Conservation (phyloP, 139 green algal species). For the Edaphochlamys debaryana region DNA sequence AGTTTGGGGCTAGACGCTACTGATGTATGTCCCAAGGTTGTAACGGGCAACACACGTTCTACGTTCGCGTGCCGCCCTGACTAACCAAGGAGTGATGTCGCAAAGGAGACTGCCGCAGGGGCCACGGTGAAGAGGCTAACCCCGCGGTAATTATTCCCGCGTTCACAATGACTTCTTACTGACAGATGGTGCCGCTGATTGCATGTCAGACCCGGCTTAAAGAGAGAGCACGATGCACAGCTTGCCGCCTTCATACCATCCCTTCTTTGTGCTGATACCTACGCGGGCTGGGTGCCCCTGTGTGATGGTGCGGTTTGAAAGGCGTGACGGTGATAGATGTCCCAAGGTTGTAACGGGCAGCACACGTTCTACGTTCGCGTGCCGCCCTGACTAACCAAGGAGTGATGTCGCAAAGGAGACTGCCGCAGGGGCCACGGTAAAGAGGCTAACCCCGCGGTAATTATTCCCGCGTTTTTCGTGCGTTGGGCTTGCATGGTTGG, state of each 20-base stretch:
- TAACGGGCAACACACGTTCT: background rate
- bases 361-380: slow-evolving; percentile 1
- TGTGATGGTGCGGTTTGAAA: background rate
- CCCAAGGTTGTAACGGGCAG: slow-evolving; percentile 39
- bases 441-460: slow-evolving; percentile 38
- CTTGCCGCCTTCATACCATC: too few relatives aligned
- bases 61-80: background rate
- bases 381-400: slow-evolving; percentile 13
- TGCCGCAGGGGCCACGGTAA: slow-evolving; percentile 35
- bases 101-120: slow-evolving; percentile 47
- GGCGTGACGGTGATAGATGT: too few relatives aligned
- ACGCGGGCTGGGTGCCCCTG: background rate
- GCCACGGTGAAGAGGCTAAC: slow-evolving; percentile 4
- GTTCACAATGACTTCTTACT: too few relatives aligned
- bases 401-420: slow-evolving; percentile 47
- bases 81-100: slow-evolving; percentile 22
- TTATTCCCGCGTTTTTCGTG: slow-evolving; percentile 45
- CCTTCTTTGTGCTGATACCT: too few relatives aligned
- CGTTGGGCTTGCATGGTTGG: too few relatives aligned
- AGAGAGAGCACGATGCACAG: too few relatives aligned
- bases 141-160: slow-evolving; percentile 53
- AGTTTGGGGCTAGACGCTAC: too few relatives aligned
- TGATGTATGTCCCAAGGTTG: slow-evolving; percentile 11
- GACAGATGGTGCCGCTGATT: too few relatives aligned
- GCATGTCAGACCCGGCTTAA: too few relatives aligned